Evolutionary conservation across 352 stramenopile genomes (phyloP).

Genomic region (Globisporangium uncinulatum): DNA sequence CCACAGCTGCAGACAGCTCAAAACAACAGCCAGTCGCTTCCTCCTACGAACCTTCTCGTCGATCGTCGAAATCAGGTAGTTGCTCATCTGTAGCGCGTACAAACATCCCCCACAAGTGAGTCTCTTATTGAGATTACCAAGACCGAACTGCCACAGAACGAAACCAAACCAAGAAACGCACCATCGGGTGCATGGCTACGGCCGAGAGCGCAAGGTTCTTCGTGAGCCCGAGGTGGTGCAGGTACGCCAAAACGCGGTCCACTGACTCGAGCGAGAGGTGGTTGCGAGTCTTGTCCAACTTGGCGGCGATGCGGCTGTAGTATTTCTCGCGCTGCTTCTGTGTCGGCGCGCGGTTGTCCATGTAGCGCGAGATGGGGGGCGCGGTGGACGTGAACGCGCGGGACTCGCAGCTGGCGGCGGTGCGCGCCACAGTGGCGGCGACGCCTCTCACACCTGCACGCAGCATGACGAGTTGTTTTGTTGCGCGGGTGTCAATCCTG

Average conservation of each 20-base stretch:
- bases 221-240: constrained; percentile 24
- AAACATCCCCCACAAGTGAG: background rate
- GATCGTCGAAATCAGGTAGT: constrained; percentile 26
- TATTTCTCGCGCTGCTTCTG: constrained; percentile 17
- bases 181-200: constrained; percentile 30
- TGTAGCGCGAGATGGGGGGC: background rate
- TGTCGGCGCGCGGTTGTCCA: background rate
- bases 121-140: no score
- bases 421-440: background rate
- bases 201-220: constrained; percentile 23
- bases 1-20: background rate
- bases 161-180: no score
- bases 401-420: no score
- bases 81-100: constrained; percentile 15
- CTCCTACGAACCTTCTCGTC: constrained; percentile 27
- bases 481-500: no score
- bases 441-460: background rate
- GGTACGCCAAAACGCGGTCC: constrained; percentile 23
- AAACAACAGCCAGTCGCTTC: background rate
- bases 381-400: background rate
- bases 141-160: background rate
- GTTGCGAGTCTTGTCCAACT: constrained; percentile 15
- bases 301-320: constrained; percentile 36
- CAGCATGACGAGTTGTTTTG: no score
- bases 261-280: constrained; percentile 19